Conservation (phyloP, 768 basidiomycete genomes). For the Agaricus sinodeliciosus region DNA sequence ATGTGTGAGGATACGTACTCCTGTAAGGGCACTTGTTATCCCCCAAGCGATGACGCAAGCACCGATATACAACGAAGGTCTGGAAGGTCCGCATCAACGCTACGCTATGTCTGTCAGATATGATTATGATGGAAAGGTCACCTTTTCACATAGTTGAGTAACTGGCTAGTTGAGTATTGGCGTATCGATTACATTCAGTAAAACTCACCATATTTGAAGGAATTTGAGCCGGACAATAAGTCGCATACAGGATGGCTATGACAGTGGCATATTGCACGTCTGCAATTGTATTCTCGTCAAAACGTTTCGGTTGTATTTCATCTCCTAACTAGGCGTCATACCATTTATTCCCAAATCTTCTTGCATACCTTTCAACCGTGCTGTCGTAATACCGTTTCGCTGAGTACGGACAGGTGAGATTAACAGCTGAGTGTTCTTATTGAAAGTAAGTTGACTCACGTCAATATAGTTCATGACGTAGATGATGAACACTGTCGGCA, state of each 20-base stretch:
- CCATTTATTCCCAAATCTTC: constrained; percentile 36
- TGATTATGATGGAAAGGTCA: constrained; percentile 13
- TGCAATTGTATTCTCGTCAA: not conserved
- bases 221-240: constrained; percentile 54
- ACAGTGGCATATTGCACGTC: constrained; percentile 16
- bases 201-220: constrained; percentile 53
- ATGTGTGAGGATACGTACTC: constrained; percentile 25
- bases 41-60: constrained; percentile 5
- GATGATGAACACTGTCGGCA: constrained; percentile 51
- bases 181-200: not conserved
- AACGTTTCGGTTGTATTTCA: not conserved
- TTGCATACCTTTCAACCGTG: constrained; percentile 39
- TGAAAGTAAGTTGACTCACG: constrained; percentile 24
- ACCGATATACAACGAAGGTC: constrained; percentile 6
- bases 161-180: constrained; percentile 20
- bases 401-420: constrained; percentile 12
- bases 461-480: constrained; percentile 62
- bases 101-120: not conserved
- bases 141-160: constrained; percentile 45
- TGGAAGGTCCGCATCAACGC: not conserved
- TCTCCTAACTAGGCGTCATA: constrained; percentile 10
- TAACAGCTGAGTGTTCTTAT: no score
- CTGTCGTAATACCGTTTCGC: constrained; percentile 39
- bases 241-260: constrained; percentile 23
- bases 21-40: constrained; percentile 26